Percentiles rank a stretch among this genome's conserved stretches.
Conservation (phyloP, 2,329 filamentous ascomycete species). For the Calonectria ilicicola region DNA sequence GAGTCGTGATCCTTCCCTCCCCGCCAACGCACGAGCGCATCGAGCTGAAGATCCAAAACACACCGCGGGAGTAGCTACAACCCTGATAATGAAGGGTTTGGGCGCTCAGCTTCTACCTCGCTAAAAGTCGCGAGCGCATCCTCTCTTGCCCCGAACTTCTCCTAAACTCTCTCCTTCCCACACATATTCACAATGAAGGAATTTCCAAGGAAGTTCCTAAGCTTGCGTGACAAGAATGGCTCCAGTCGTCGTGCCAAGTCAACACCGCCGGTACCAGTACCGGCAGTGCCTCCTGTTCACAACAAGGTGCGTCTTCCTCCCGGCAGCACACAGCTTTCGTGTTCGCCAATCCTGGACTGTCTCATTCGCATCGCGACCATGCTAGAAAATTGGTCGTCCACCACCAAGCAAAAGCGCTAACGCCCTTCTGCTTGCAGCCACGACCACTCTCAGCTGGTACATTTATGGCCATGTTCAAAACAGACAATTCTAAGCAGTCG, state of each 20-base stretch:
- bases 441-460: conserved; percentile 67
- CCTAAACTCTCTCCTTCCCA: background rate
- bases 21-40: conserved; percentile 29
- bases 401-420: conserved; percentile 22
- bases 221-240: conserved; percentile 74
- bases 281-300: conserved; percentile 27
- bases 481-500: conserved; percentile 66
- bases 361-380: background rate
- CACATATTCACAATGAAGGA: conserved; percentile 61
- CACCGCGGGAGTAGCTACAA: conserved; percentile 33
- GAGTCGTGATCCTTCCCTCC: conserved; percentile 1
- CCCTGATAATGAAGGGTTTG: conserved; percentile 47
- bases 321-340: background rate
- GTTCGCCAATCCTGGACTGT: background rate
- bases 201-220: conserved; percentile 75
- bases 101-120: conserved; percentile 44
- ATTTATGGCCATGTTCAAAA: conserved; percentile 74
- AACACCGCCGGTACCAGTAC: conserved; percentile 61
- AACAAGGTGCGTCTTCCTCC: conserved; percentile 62
- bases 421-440: conserved; percentile 50
- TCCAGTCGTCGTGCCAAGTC: conserved; percentile 67
- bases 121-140: conserved; percentile 45
- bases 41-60: conserved; percentile 31
- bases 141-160: conserved; percentile 23
- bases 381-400: background rate